phyloP scores from a whole-genome alignment of 1,284 basidiomycete species.

The Gomphus bonarii region DNA sequence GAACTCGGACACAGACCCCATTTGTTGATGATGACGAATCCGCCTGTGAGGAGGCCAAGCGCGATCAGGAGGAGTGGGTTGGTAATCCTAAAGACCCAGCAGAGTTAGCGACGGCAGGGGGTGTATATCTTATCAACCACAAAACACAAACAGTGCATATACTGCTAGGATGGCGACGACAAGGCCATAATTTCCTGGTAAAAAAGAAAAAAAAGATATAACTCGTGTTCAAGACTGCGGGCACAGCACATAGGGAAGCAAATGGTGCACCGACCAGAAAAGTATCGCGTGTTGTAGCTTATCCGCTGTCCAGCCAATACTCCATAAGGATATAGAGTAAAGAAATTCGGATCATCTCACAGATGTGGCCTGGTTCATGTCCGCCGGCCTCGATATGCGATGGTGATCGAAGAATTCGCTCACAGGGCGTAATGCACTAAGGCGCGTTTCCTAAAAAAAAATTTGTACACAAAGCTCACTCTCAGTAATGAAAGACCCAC shows the following conservation, averaged over 20 bases:
- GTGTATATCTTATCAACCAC: not conserved
- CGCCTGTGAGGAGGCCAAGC: slow-evolving; percentile 82
- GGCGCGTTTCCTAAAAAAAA: slow-evolving; percentile 58
- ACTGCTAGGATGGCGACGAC: slow-evolving; percentile 76
- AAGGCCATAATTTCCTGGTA: slow-evolving; percentile 76
- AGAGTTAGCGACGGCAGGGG: not conserved
- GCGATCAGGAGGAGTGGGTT: slow-evolving; percentile 78
- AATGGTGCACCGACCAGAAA: slow-evolving; percentile 47
- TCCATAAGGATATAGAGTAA: slow-evolving; percentile 1
- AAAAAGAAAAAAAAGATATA: too few species aligned
- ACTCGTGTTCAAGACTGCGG: not conserved
- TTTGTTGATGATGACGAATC: slow-evolving; percentile 83
- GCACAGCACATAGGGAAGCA: not conserved
- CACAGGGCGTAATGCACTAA: slow-evolving; percentile 73
- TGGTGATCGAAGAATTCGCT: slow-evolving; percentile 86
- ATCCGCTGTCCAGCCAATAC: slow-evolving; percentile 48
- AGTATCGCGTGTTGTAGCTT: slow-evolving; percentile 92
- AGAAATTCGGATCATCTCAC: slow-evolving; percentile 29
- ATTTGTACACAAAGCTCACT: not conserved
- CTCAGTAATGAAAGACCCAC: slow-evolving; percentile 29
- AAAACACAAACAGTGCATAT: slow-evolving; percentile 71
- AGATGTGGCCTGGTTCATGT: slow-evolving; percentile 59
- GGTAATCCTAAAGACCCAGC: slow-evolving; percentile 41
- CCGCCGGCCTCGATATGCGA: slow-evolving; percentile 73
- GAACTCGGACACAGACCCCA: slow-evolving; percentile 52